A percentile compares a stretch with the other conserved stretches of the same genome.
Conservation (phyloP, 2,329 filamentous ascomycete species). For the Fusarium lateritium region DNA sequence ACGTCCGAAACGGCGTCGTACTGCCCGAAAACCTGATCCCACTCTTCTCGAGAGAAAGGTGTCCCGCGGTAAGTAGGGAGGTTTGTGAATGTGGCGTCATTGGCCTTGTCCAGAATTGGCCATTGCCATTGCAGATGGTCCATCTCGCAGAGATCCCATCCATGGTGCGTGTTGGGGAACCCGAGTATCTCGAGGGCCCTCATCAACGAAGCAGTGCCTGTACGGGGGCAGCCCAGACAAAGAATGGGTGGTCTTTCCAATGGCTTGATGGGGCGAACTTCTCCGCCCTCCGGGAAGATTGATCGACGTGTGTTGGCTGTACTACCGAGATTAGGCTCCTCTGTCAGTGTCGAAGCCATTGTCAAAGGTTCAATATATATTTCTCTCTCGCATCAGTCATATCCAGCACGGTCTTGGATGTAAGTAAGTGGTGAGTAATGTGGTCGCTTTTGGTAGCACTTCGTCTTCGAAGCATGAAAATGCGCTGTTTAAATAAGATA, state of each 20-base stretch:
- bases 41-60: slow-evolving; percentile 37
- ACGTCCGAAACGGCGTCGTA: slow-evolving; percentile 49
- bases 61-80: slow-evolving; percentile 35
- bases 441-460: no score
- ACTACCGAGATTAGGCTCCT: neutral
- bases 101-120: slow-evolving; percentile 13
- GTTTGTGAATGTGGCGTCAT: slow-evolving; percentile 23
- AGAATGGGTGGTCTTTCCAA: neutral
- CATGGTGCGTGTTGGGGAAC: slow-evolving; percentile 24
- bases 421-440: neutral
- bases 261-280: neutral
- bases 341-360: neutral
- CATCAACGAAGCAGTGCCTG: slow-evolving; percentile 25
- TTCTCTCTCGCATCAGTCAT: neutral
- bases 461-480: no score
- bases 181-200: slow-evolving; percentile 29
- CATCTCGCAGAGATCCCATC: slow-evolving; percentile 12
- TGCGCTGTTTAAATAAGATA: no score
- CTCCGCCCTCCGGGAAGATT: neutral
- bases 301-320: neutral
- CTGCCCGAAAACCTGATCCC: slow-evolving; percentile 43
- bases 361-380: neutral
- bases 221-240: slow-evolving; percentile 12
- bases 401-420: neutral
- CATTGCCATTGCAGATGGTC: slow-evolving; percentile 16